phyloP scores from a whole-genome alignment of 2,329 filamentous ascomycete genomes.

The Hypomyces perniciosus region DNA sequence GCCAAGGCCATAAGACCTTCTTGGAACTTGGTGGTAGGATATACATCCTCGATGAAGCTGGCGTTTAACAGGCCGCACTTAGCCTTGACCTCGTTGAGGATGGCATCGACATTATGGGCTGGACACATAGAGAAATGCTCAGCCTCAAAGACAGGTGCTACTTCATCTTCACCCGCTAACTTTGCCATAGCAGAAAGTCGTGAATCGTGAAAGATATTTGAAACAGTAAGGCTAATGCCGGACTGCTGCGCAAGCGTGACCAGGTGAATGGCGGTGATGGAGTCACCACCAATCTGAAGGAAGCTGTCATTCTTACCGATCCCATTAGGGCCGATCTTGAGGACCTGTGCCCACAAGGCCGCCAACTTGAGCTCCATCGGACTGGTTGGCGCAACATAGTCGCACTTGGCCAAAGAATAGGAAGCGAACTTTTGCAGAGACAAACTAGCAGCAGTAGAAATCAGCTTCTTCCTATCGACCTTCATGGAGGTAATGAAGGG shows the following conservation, averaged over 20 bases:
- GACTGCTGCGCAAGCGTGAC: background rate
- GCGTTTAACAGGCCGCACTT: background rate
- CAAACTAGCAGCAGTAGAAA: background rate
- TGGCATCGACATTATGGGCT: background rate
- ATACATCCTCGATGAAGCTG: conserved; percentile 22
- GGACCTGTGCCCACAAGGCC: conserved; percentile 4
- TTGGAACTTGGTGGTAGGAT: conserved; percentile 33
- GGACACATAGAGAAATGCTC: background rate
- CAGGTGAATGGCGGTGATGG: conserved; percentile 21
- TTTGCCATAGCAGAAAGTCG: conserved; percentile 1
- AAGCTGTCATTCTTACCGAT: conserved; percentile 26
- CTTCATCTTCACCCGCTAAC: background rate
- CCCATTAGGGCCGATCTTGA: background rate
- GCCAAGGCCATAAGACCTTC: conserved; percentile 29
- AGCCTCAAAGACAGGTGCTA: background rate
- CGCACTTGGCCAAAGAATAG: background rate
- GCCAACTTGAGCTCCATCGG: conserved; percentile 1
- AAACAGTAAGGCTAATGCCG: background rate
- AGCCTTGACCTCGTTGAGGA: background rate
- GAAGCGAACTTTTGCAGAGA: background rate
- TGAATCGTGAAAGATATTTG: conserved; percentile 3
- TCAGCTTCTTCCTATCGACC: conserved; percentile 11
- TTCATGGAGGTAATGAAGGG: conserved; percentile 16
- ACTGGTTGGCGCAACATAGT: conserved; percentile 10
- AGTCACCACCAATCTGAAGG: conserved; percentile 38